These are phyloP conservation scores for Saitozyma sp. DNA, from an alignment of 768 basidiomycete genomes.

Conservation along the genomic window DNA sequence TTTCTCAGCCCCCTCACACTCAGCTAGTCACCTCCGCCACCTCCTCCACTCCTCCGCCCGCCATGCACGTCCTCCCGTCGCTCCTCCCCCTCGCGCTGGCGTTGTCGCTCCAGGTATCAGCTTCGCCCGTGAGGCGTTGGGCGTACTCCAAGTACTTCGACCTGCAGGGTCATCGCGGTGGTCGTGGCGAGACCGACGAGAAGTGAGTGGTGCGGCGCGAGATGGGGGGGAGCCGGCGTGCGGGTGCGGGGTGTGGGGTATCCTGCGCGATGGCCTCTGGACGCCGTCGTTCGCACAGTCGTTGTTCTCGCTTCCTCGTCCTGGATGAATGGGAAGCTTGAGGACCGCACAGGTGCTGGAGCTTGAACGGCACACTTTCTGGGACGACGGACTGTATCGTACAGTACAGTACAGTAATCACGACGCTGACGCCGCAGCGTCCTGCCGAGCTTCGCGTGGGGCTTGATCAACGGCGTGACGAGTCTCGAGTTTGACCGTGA, in stretches of 20 bases:
- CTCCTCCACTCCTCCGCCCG: not conserved
- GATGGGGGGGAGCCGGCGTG: no score
- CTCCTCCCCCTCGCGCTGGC: slow-evolving; percentile 7
- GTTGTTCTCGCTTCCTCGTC: no score
- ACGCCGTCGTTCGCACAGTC: no score
- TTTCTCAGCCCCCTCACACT: no score
- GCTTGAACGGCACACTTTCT: no score
- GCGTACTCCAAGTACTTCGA: slow-evolving; percentile 35
- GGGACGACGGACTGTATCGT: no score
- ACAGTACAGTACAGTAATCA: no score
- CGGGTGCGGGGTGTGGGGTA: no score
- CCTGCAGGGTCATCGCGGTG: slow-evolving; percentile 59
- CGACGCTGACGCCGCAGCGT: slow-evolving; percentile 52
- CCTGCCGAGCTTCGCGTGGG: slow-evolving; percentile 76
- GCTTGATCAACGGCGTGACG: slow-evolving; percentile 70
- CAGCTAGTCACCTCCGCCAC: not conserved
- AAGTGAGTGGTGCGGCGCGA: slow-evolving; percentile 45
- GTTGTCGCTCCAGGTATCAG: slow-evolving; percentile 10
- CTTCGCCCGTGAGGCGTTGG: slow-evolving; percentile 28
- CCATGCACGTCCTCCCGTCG: slow-evolving; percentile 7
- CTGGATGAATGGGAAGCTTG: no score
- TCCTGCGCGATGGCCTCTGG: no score
- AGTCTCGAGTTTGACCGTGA: slow-evolving; percentile 68
- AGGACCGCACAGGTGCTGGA: no score
- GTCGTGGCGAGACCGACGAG: slow-evolving; percentile 72